phyloP scores from a whole-genome alignment of 345 rosid species.

The Isatis tinctoria region DNA sequence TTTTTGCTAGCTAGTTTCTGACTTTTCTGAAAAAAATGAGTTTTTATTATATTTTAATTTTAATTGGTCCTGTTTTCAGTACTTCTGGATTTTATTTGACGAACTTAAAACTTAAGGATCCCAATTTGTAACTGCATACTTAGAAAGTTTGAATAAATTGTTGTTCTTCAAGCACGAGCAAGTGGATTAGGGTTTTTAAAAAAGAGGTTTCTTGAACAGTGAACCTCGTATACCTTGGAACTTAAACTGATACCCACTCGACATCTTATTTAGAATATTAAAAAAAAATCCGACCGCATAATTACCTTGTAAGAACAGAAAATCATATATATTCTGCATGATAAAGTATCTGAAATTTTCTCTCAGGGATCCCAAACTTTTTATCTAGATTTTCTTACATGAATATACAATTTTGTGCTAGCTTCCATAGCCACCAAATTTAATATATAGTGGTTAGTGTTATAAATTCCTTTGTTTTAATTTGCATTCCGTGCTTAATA shows the following conservation, averaged over 20 bases:
- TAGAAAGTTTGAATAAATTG: neutral
- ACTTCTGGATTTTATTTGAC: neutral
- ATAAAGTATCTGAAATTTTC: neutral
- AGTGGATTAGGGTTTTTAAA: slow-evolving; percentile 30
- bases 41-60: neutral
- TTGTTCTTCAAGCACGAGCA: slow-evolving; percentile 30
- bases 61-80: neutral
- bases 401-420: neutral
- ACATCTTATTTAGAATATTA: neutral
- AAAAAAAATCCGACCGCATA: neutral
- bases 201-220: slow-evolving; percentile 23
- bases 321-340: neutral
- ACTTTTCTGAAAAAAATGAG: neutral
- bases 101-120: neutral
- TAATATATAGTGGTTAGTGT: neutral
- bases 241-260: slow-evolving; percentile 18
- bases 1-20: neutral
- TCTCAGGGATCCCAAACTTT: neutral
- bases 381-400: neutral
- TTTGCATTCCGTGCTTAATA: neutral
- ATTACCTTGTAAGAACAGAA: neutral
- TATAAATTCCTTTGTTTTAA: neutral
- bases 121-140: neutral
- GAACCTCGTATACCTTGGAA: slow-evolving; percentile 33
- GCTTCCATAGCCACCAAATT: neutral